phyloP scores from a whole-genome alignment of 805 yeast genomes.

The Saturnispora mendoncae region DNA sequence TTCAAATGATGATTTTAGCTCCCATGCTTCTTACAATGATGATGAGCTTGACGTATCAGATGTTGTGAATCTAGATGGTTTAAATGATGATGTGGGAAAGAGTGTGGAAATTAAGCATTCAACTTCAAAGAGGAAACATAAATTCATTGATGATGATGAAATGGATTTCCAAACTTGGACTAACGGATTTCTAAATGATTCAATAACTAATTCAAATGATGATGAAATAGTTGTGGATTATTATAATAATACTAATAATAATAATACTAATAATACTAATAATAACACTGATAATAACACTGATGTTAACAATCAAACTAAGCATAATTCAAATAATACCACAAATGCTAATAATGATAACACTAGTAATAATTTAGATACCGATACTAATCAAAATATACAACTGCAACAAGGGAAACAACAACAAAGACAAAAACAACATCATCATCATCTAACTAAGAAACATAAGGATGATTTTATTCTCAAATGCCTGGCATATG shows the following conservation, averaged over 20 bases:
- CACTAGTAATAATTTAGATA: neutral
- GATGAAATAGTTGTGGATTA: slow-evolving; percentile 12
- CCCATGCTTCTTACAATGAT: neutral
- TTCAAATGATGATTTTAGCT: neutral
- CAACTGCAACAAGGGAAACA: neutral
- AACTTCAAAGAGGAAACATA: neutral
- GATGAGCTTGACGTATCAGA: slow-evolving; percentile 7
- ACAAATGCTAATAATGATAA: neutral
- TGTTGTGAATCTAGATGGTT: slow-evolving; percentile 7
- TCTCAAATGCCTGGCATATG: slow-evolving; percentile 44
- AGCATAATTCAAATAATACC: neutral
- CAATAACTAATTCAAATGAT: slow-evolving; percentile 18
- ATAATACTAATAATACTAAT: neutral
- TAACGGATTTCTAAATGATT: slow-evolving; percentile 39
- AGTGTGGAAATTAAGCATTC: too few relatives aligned
- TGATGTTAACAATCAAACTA: neutral
- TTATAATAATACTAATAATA: slow-evolving; percentile 6
- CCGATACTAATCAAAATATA: slow-evolving; percentile 2
- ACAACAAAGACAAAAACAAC: neutral
- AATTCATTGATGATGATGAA: slow-evolving; percentile 31
- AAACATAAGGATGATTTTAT: slow-evolving; percentile 32
- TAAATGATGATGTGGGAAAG: too few relatives aligned
- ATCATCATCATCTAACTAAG: slow-evolving; percentile 3
- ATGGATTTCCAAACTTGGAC: slow-evolving; percentile 50
- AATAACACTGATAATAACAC: neutral